Evolutionary conservation across 2,329 filamentous ascomycete genomes (phyloP), one percentile per base, ranked within the genome.

Genomic region (Pseudocercospora macadamiae): DNA sequence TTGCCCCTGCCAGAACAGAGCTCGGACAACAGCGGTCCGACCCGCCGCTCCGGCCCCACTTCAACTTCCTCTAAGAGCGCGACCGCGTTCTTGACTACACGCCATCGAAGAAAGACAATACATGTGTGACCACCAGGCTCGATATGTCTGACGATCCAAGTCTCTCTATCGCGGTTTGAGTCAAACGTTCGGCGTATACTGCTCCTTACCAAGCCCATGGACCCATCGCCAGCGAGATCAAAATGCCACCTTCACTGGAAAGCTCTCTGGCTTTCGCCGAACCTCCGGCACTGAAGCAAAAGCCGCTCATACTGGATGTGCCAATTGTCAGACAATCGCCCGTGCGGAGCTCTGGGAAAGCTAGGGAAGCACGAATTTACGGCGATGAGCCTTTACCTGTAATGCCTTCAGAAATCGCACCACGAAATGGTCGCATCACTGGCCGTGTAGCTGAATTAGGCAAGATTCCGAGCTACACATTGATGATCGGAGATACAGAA

Each of bases 401-500:
- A 21, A 62, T 57, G 47, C 66, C 64, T 3, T 71, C 69, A n/a
- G 62, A 66, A 16, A 18, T 63, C 26, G 67, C 68, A 4, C 68
- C 70, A 3, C 60, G 64, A 16, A 57, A 68, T 25, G 70, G 66
- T 7, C 54, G 28, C 1, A 74, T 74, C 16, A 53, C 64, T 7
- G 66, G 64, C 1, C 66, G 72, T 14, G 62, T 64, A 3, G 60
- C 67, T 25, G 62, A 60, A 34, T 45, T 36, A 25, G 58, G 58
- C 23, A 48, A 60, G 25, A 32, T 57, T 8, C 58, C 58, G 9
- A 18, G 54, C 6, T 74, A 73, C 53, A 63, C 59, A 0, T n/a
- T 74, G 21, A 63, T 63, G 39, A 65, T 73, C 21, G 72, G 68
- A 30, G 58, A 63, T 2, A 62, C 66, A 2, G 49, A 60, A 5